These are phyloP conservation scores for Diplotaxis tenuifolia DNA, from an alignment of 345 rosid genomes.

Conservation along the genomic window DNA sequence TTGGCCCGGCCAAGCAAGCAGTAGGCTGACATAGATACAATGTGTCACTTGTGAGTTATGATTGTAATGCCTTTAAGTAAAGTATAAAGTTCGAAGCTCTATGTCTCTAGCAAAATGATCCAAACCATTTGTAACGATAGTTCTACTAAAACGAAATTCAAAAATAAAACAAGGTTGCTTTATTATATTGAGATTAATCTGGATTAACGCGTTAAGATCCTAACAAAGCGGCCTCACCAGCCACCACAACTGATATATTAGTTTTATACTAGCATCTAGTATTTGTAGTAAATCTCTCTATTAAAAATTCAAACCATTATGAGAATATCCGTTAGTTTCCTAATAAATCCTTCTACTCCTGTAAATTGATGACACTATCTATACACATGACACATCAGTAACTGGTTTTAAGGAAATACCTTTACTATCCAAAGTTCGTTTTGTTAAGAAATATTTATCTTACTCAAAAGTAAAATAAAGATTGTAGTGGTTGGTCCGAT, in stretches of 20 bases:
- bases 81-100: not conserved
- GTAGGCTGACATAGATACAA: constrained; percentile 13
- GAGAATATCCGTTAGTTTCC: constrained; percentile 22
- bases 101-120: constrained; percentile 1
- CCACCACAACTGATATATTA: not conserved
- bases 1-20: constrained; percentile 15
- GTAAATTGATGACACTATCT: constrained; percentile 14
- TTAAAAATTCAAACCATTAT: constrained; percentile 2
- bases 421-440: not conserved
- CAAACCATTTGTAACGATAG: constrained; percentile 6
- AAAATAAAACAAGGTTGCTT: not conserved
- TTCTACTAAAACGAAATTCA: not conserved
- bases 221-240: constrained; percentile 26
- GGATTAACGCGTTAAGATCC: constrained; percentile 29
- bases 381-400: constrained; percentile 1
- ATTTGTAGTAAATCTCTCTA: constrained; percentile 3
- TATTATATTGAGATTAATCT: constrained; percentile 17
- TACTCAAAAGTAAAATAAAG: not conserved
- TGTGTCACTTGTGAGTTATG: constrained; percentile 21
- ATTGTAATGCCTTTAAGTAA: constrained; percentile 7
- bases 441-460: not conserved
- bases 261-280: not conserved
- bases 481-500: not conserved
- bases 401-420: not conserved
- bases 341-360: constrained; percentile 7